Percentiles rank a stretch among this genome's conserved stretches.
phyloP scores from a whole-genome alignment of 306 rosid genomes.

The Cyclanthera cordifolia region DNA sequence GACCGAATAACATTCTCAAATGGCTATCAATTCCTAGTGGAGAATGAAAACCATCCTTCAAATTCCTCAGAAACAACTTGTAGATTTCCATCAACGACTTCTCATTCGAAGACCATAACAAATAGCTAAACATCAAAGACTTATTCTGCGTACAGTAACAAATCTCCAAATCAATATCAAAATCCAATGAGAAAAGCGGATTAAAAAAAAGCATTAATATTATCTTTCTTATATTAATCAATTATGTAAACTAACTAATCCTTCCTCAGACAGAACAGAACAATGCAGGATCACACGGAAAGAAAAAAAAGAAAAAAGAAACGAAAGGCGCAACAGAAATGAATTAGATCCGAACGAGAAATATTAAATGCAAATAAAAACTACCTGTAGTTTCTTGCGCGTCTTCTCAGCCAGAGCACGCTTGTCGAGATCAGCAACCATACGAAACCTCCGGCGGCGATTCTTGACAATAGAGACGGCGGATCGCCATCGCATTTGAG shows the following conservation, averaged over 20 bases:
- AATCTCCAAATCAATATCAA: background rate
- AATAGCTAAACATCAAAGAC: background rate
- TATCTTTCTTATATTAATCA: background rate
- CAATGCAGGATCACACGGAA: conserved; percentile 11
- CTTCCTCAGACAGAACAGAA: background rate
- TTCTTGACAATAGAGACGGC: conserved; percentile 79
- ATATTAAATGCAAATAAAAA: background rate
- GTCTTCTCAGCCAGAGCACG: conserved; percentile 51
- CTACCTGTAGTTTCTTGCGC: conserved; percentile 55
- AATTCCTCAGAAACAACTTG: background rate
- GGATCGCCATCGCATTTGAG: conserved; percentile 66
- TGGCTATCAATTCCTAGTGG: background rate
- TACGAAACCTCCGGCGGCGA: conserved; percentile 82
- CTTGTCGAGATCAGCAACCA: conserved; percentile 81
- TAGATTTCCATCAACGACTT: conserved; percentile 1
- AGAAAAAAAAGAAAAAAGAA: background rate
- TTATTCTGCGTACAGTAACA: background rate
- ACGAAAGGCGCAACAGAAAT: background rate
- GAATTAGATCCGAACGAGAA: background rate
- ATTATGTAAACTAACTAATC: background rate
- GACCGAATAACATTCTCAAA: background rate
- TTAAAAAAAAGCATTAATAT: background rate
- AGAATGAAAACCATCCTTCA: background rate
- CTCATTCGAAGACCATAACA: background rate
- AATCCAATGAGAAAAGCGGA: background rate